Percentiles rank a stretch among this genome's conserved stretches.
These are phyloP conservation scores for Coleophoma cylindrospora DNA, from an alignment of 2,329 filamentous ascomycete species.

Conservation along the genomic window DNA sequence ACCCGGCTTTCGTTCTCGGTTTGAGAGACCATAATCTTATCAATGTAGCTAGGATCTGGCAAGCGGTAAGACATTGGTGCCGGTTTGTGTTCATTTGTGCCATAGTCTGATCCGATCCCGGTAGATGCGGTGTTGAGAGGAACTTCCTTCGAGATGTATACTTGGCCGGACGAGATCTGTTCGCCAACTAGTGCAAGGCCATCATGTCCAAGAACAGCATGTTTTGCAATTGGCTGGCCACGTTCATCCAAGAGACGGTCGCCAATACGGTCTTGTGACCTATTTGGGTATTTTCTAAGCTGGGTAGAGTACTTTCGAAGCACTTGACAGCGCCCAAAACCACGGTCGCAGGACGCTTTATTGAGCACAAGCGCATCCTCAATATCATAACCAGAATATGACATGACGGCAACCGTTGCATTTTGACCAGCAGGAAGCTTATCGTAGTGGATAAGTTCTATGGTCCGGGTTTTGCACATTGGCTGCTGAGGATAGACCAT, in stretches of 20 bases:
- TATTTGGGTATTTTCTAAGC: constrained; percentile 85
- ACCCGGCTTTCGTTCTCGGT: constrained; percentile 83
- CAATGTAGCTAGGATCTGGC: constrained; percentile 80
- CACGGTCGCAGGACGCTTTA: constrained; percentile 90
- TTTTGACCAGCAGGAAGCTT: constrained; percentile 96
- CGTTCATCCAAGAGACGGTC: constrained; percentile 50
- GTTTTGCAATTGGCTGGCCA: constrained; percentile 58
- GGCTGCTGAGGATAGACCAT: constrained; percentile 97
- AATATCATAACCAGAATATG: constrained; percentile 98
- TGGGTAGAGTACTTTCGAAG: constrained; percentile 89
- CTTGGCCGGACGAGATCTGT: constrained; percentile 71
- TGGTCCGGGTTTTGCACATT: constrained; percentile 95
- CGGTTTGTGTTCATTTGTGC: constrained; percentile 57
- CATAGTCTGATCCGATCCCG: constrained; percentile 63
- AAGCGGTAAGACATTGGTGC: constrained; percentile 75
- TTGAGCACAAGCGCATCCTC: constrained; percentile 96
- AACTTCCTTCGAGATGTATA: constrained; percentile 85
- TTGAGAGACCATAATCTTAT: constrained; percentile 92
- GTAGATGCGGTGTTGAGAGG: constrained; percentile 74
- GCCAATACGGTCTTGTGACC: constrained; percentile 62
- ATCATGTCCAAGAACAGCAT: constrained; percentile 73
- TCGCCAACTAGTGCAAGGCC: constrained; percentile 85
- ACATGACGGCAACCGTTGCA: constrained; percentile 98
- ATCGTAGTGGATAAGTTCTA: constrained; percentile 94
- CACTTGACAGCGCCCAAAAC: constrained; percentile 96